Conservation (phyloP, 169 alveolate genomes). For the Cryptosporidium bovis region DNA sequence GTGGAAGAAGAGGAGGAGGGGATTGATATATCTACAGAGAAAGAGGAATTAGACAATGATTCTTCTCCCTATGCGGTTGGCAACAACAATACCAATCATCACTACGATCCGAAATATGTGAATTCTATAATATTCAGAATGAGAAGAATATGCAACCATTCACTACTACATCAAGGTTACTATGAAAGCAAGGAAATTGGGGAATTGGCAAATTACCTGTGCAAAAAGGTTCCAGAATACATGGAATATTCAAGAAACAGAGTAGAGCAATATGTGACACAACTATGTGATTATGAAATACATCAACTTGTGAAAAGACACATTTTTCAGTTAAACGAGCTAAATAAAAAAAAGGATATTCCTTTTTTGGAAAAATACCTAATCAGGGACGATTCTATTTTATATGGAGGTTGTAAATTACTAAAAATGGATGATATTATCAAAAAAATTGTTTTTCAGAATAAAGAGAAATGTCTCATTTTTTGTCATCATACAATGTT, state of each 20-base stretch:
- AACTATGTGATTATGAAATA: constrained; percentile 83
- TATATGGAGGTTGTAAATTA: constrained; percentile 52
- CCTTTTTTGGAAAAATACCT: constrained; percentile 7
- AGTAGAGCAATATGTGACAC: constrained; percentile 81
- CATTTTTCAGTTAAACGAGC: too few species aligned
- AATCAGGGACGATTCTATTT: constrained; percentile 16
- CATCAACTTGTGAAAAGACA: constrained; percentile 78
- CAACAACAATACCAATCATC: constrained; percentile 4
- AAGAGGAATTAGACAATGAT: neutral
- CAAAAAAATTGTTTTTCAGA: constrained; percentile 12
- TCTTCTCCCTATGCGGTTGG: neutral
- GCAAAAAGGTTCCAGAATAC: constrained; percentile 81
- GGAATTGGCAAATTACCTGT: constrained; percentile 78
- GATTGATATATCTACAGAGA: neutral
- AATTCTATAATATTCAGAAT: constrained; percentile 86
- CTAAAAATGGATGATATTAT: constrained; percentile 46
- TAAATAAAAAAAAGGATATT: constrained; percentile 76
- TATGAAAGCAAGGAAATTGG: constrained; percentile 82
- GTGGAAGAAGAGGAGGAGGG: neutral
- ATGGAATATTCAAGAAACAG: constrained; percentile 79
- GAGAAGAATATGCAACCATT: constrained; percentile 91
- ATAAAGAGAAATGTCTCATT: constrained; percentile 88
- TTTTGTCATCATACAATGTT: constrained; percentile 92
- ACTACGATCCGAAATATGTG: constrained; percentile 80
- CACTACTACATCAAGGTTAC: constrained; percentile 86